Evolutionary conservation across 2,329 filamentous ascomycete genomes (phyloP), one percentile per base, ranked within the genome.

Genomic region (Davidsoniella australis): DNA sequence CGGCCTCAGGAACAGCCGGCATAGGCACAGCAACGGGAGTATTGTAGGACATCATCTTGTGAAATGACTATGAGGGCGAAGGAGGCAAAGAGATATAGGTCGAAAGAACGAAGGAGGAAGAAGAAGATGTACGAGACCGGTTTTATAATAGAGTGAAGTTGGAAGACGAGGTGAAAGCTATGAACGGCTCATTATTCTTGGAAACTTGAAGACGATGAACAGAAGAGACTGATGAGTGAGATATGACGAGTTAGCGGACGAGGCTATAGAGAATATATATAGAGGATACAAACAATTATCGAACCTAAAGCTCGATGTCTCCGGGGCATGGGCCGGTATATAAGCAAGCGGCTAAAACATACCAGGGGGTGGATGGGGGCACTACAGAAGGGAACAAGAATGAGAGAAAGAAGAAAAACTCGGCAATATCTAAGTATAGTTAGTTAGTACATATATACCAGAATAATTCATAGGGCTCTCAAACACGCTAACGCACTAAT

Each of bases 1-100:
- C 29, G 16, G 47, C 3, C 10, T 52, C 50, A n/a, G 42, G 17
- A n/a, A 41, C 24, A n/a, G 42, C 16, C 47, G 50, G 43, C 37
- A 50, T 41, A 48, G 51, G 24, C 33, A 71, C 57, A 53, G 69
- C 58, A 54, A 69, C 59, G 40, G 68, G 63, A 41, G 64, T 58
- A 55, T 74, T 68, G 62, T 69, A 71, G 46, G 71, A 71, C 49
- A 75, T 62, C 71, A 75, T 75, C 46, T 54, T 61, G 50, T 40
- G 17, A n/a, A 24, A 16, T 44, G 18, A 24, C n/a, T 24, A 12
- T 6, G 33, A 44, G 16, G n/a, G 14, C n/a, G 10, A 43, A 36
- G 26, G 38, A 41, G 49, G 49, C 24, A 36, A 37, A 47, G 16
- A 55, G 52, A 16, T 38, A 49, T 39, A 53, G 54, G 48, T 41